Conservation (phyloP, 305 asterid genomes). For the Fraxinus baroniana region DNA sequence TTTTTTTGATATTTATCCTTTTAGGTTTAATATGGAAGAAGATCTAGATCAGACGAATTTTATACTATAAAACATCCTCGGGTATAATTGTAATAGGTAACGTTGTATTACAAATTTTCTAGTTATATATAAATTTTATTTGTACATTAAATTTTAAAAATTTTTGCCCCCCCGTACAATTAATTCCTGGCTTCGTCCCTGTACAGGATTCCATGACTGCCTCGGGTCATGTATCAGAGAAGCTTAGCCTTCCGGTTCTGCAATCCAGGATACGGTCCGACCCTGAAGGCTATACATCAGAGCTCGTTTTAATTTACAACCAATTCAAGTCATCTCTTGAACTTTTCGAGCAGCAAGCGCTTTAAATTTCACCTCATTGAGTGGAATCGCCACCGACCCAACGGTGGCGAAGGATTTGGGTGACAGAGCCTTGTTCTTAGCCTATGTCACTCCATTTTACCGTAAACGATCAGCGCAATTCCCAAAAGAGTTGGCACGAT, state of each 20-base stretch:
- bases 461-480: conserved; percentile 42
- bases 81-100: too few species aligned
- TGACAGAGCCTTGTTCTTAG: conserved; percentile 73
- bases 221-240: conserved; percentile 56
- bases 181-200: neutral
- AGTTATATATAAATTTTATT: too few species aligned
- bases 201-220: conserved; percentile 41
- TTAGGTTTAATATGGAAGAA: too few species aligned
- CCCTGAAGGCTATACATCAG: conserved; percentile 78
- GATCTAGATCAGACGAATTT: too few species aligned
- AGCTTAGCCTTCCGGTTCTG: conserved; percentile 58
- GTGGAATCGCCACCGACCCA: conserved; percentile 62
- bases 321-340: conserved; percentile 80
- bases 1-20: too few species aligned
- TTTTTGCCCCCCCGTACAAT: too few species aligned
- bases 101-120: too few species aligned
- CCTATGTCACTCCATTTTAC: conserved; percentile 79
- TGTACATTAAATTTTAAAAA: too few species aligned
- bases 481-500: conserved; percentile 60
- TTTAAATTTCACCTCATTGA: conserved; percentile 68
- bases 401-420: conserved; percentile 72
- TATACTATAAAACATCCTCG: too few species aligned
- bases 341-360: conserved; percentile 86
- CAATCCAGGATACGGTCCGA: conserved; percentile 82
- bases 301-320: conserved; percentile 57